phyloP scores from a whole-genome alignment of 257 asterid genomes.

The Apocynum venetum region DNA sequence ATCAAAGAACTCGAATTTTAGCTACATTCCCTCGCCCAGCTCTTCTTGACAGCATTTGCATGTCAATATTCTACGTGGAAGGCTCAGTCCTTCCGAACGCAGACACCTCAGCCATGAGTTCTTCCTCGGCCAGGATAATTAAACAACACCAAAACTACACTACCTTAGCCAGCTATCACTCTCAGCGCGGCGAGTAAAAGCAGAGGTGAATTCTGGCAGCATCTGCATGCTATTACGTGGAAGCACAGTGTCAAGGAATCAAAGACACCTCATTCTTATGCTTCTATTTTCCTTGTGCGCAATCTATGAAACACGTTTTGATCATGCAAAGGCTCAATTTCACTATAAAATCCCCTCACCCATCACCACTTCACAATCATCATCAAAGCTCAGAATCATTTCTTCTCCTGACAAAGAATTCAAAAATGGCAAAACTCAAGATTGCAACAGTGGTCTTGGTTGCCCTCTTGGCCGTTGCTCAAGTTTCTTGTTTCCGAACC shows the following conservation, averaged over 20 bases:
- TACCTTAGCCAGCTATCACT: background rate
- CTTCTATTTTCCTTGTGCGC: background rate
- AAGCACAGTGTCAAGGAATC: background rate
- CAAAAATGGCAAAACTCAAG: conserved; percentile 29
- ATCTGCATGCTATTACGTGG: conserved; percentile 8
- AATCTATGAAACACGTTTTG: background rate
- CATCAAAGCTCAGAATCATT: background rate
- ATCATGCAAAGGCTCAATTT: conserved; percentile 4
- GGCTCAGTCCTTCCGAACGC: too few species aligned
- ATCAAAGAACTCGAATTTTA: too few species aligned
- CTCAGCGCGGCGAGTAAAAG: conserved; percentile 5
- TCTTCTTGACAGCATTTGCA: background rate
- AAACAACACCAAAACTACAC: too few species aligned
- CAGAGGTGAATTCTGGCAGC: background rate
- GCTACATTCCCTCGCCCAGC: too few species aligned
- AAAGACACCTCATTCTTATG: background rate
- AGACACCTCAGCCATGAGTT: too few species aligned
- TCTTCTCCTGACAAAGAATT: background rate
- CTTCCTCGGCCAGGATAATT: too few species aligned
- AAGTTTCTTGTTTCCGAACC: conserved; percentile 38
- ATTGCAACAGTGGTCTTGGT: conserved; percentile 35
- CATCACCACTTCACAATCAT: background rate
- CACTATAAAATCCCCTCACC: conserved; percentile 5
- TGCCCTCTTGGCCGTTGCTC: conserved; percentile 34
- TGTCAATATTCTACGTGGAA: background rate